Percentiles rank a stretch among this genome's conserved stretches.
Evolutionary conservation across 345 rosid genomes (phyloP).

Genomic region (Lepidium aucheri): DNA sequence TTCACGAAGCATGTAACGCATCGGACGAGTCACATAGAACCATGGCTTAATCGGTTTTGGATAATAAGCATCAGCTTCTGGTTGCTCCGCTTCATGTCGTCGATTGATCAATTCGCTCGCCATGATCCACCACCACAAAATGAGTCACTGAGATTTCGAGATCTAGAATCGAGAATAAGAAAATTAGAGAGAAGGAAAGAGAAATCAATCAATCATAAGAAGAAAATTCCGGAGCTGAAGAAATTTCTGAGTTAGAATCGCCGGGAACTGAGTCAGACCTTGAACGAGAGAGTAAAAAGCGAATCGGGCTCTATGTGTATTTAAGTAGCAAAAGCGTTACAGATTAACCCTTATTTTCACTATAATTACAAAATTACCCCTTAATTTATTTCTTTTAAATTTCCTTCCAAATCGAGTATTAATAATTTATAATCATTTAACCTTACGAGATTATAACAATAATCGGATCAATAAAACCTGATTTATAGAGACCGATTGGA

Average conservation of each 20-base stretch:
- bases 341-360: neutral
- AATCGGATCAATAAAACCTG: too few relatives aligned
- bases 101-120: conserved; percentile 79
- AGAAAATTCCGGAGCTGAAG: neutral
- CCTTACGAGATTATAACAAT: too few relatives aligned
- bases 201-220: neutral
- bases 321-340: conserved; percentile 17
- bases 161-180: neutral
- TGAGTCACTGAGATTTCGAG: neutral
- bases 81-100: conserved; percentile 66
- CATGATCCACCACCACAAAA: conserved; percentile 26
- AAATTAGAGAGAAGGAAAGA: neutral
- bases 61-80: conserved; percentile 51
- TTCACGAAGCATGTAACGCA: conserved; percentile 40
- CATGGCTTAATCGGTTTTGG: conserved; percentile 86
- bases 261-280: conserved; percentile 27
- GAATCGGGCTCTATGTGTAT: conserved; percentile 17
- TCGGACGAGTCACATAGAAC: conserved; percentile 50
- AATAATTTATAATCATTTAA: too few relatives aligned
- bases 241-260: conserved; percentile 25
- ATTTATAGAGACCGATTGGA: too few relatives aligned
- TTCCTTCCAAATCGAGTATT: conserved; percentile 7
- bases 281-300: conserved; percentile 23
- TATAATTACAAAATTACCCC: conserved; percentile 3
- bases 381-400: neutral